A percentile compares a stretch with the other conserved stretches of the same genome.
Conservation (phyloP, 179 eudicot species). For the Spergularia azorica region DNA sequence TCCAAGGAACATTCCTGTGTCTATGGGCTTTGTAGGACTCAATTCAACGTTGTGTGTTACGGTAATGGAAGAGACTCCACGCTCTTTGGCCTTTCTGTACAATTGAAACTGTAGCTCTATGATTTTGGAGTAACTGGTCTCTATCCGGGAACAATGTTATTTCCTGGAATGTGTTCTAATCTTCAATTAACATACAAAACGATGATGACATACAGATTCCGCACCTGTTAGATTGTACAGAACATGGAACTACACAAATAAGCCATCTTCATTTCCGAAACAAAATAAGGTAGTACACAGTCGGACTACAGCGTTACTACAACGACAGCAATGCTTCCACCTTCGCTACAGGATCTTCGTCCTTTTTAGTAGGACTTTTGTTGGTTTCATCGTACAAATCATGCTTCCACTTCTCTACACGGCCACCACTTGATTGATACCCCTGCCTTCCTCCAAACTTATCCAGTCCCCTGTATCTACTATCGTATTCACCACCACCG, state of each 20-base stretch:
- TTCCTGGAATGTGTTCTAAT: neutral
- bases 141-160: neutral
- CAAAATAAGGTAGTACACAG: constrained; percentile 4
- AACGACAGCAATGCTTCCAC: constrained; percentile 80
- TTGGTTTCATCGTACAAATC: constrained; percentile 80
- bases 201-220: neutral
- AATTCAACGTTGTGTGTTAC: too few species aligned
- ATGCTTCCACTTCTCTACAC: constrained; percentile 92
- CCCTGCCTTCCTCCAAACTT: constrained; percentile 47
- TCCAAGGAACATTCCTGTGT: neutral
- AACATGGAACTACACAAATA: neutral
- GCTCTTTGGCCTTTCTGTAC: too few species aligned
- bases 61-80: too few species aligned
- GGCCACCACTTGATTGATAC: constrained; percentile 40
- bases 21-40: neutral
- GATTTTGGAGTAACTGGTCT: neutral
- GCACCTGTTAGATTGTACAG: neutral
- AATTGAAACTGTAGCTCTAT: too few species aligned
- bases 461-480: constrained; percentile 51
- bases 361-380: constrained; percentile 63
- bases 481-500: constrained; percentile 33
- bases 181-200: neutral
- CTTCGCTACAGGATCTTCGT: constrained; percentile 85
- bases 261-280: neutral
- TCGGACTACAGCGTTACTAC: constrained; percentile 23